Percentiles rank a stretch among this genome's conserved stretches.
These are phyloP conservation scores for Candida tibetensis DNA, from an alignment of 805 yeast genomes.

Conservation along the genomic window DNA sequence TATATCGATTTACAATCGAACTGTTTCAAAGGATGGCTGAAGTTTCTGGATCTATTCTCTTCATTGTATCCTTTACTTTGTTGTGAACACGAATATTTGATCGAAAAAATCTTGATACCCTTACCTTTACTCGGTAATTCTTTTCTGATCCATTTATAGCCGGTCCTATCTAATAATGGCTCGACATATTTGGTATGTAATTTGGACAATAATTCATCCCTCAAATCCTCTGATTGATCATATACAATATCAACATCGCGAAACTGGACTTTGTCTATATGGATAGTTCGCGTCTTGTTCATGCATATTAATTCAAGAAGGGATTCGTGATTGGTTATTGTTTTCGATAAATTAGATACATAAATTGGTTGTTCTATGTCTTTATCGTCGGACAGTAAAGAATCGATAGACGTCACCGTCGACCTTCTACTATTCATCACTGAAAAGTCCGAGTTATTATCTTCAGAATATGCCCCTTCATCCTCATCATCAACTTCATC, in stretches of 20 bases:
- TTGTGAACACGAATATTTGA: slow-evolving; percentile 18
- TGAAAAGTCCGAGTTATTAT: slow-evolving; percentile 1
- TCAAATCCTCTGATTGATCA: neutral
- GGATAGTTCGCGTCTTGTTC: neutral
- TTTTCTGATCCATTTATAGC: slow-evolving; percentile 18
- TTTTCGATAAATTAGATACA: neutral
- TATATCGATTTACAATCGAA: slow-evolving; percentile 15
- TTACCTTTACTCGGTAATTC: slow-evolving; percentile 17
- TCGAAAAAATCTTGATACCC: slow-evolving; percentile 16
- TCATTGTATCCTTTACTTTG: slow-evolving; percentile 4
- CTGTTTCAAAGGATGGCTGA: slow-evolving; percentile 15
- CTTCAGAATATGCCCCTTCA: neutral
- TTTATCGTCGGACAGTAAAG: neutral
- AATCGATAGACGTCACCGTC: slow-evolving; percentile 1
- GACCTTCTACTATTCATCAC: slow-evolving; percentile 1
- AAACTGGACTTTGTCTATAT: neutral
- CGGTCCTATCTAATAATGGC: slow-evolving; percentile 14
- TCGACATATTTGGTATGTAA: slow-evolving; percentile 15
- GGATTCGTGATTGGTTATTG: neutral
- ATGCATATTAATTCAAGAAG: neutral
- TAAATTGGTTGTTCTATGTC: neutral
- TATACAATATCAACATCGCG: neutral
- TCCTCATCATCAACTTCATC: neutral
- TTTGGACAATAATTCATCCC: slow-evolving; percentile 1
- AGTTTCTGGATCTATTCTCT: neutral